phyloP scores from a whole-genome alignment of 768 basidiomycete genomes.

The Crucibulum laeve region DNA sequence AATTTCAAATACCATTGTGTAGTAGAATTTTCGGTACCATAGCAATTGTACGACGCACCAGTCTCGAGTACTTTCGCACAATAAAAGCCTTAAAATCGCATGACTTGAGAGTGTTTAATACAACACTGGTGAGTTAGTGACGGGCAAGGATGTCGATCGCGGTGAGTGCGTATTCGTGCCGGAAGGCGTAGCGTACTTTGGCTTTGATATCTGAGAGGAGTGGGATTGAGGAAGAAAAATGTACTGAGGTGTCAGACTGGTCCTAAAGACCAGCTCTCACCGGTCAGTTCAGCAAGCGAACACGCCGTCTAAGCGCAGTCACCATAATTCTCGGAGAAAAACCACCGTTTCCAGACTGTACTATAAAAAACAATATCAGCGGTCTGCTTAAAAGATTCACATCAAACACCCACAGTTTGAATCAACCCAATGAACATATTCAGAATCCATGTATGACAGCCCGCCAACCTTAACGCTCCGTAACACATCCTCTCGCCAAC shows the following conservation, averaged over 20 bases:
- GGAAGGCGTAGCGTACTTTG: neutral
- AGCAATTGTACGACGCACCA: too few relatives aligned
- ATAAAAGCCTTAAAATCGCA: too few relatives aligned
- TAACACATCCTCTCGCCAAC: constrained; percentile 63
- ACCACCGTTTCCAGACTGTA: constrained; percentile 90
- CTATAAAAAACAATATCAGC: constrained; percentile 28
- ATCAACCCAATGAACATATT: constrained; percentile 97
- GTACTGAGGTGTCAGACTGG: neutral
- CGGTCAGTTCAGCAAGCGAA: neutral
- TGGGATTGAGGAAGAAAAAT: neutral
- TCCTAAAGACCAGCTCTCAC: neutral
- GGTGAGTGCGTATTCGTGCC: neutral
- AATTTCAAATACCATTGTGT: too few relatives aligned
- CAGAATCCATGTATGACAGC: constrained; percentile 89
- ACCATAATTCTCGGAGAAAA: constrained; percentile 90
- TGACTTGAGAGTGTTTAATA: too few relatives aligned
- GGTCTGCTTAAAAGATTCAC: neutral
- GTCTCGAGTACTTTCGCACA: too few relatives aligned
- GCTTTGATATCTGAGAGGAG: neutral
- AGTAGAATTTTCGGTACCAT: too few relatives aligned
- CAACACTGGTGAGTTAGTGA: too few relatives aligned
- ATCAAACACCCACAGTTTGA: constrained; percentile 59
- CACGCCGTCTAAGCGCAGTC: constrained; percentile 63
- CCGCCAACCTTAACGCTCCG: constrained; percentile 79
- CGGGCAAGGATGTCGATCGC: neutral